Conservation (phyloP, 2,329 filamentous ascomycete species). For the Aspergillus ochraceoroseus region DNA sequence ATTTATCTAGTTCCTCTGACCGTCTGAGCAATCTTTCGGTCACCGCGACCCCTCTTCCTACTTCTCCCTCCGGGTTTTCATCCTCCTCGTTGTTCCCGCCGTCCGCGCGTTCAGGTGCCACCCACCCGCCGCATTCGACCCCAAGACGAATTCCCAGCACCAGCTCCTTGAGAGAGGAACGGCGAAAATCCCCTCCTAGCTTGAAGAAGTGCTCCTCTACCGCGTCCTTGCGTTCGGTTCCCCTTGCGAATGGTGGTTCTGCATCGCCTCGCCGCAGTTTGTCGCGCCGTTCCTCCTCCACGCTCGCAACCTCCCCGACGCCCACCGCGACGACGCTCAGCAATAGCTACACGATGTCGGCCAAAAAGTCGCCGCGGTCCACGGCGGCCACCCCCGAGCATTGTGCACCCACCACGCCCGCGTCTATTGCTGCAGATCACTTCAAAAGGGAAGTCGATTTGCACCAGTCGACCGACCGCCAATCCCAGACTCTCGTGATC, state of each 20-base stretch:
- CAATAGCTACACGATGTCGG: slow-evolving; percentile 24
- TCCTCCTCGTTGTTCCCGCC: slow-evolving; percentile 27
- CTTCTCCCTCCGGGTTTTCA: slow-evolving; percentile 23
- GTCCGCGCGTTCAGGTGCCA: slow-evolving; percentile 20
- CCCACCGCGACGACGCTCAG: slow-evolving; percentile 9
- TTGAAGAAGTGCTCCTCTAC: slow-evolving; percentile 39
- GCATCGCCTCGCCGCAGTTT: slow-evolving; percentile 30
- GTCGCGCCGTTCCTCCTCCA: slow-evolving; percentile 36
- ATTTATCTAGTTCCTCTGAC: slow-evolving; percentile 21
- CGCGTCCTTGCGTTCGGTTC: slow-evolving; percentile 36
- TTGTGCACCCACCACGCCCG: slow-evolving; percentile 44
- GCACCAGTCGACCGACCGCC: slow-evolving; percentile 49
- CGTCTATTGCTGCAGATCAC: slow-evolving; percentile 60
- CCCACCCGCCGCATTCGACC: slow-evolving; percentile 19
- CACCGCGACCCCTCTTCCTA: slow-evolving; percentile 24
- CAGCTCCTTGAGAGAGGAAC: slow-evolving; percentile 37
- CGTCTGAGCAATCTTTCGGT: slow-evolving; percentile 30
- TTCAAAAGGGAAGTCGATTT: slow-evolving; percentile 65
- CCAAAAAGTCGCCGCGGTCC: slow-evolving; percentile 24
- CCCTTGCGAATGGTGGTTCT: slow-evolving; percentile 25
- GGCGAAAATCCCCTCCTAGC: slow-evolving; percentile 32
- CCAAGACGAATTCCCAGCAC: slow-evolving; percentile 35
- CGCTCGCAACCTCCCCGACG: slow-evolving; percentile 27
- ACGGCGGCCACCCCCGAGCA: slow-evolving; percentile 25
- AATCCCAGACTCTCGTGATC: slow-evolving; percentile 68